These are phyloP conservation scores for Ammopiptanthus mongolicus DNA, from an alignment of 306 rosid species.

Conservation along the genomic window DNA sequence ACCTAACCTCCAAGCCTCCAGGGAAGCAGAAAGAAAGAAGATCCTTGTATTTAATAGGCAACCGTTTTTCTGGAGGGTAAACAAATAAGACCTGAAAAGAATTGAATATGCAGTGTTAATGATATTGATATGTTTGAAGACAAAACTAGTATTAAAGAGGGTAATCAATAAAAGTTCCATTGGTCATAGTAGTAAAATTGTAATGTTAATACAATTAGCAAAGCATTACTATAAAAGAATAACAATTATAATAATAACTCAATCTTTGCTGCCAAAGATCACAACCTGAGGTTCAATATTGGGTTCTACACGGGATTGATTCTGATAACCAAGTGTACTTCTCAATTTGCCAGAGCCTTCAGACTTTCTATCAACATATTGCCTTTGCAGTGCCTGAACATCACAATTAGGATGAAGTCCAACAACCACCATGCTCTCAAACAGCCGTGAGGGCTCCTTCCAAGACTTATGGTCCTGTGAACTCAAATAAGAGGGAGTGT, in stretches of 20 bases:
- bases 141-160: neutral
- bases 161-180: neutral
- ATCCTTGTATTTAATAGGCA: conserved; percentile 84
- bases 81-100: conserved; percentile 72
- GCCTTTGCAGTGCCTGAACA: conserved; percentile 71
- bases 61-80: conserved; percentile 83
- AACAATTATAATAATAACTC: conserved; percentile 10
- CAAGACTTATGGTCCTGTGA: conserved; percentile 76
- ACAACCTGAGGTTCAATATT: conserved; percentile 92
- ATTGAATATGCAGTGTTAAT: neutral
- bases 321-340: conserved; percentile 59
- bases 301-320: conserved; percentile 67
- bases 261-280: conserved; percentile 32
- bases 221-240: too few species aligned
- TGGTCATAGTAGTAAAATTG: neutral
- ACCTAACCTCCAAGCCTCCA: conserved; percentile 83
- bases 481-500: conserved; percentile 19
- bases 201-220: neutral
- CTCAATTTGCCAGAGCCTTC: conserved; percentile 68
- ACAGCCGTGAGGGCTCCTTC: conserved; percentile 83
- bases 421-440: conserved; percentile 91
- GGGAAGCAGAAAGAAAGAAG: conserved; percentile 95
- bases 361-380: conserved; percentile 52
- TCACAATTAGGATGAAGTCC: conserved; percentile 96
- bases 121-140: neutral